A percentile compares a stretch with the other conserved stretches of the same genome.
Conservation (phyloP, 2,329 filamentous ascomycete genomes). For the Albifimbria verrucaria region DNA sequence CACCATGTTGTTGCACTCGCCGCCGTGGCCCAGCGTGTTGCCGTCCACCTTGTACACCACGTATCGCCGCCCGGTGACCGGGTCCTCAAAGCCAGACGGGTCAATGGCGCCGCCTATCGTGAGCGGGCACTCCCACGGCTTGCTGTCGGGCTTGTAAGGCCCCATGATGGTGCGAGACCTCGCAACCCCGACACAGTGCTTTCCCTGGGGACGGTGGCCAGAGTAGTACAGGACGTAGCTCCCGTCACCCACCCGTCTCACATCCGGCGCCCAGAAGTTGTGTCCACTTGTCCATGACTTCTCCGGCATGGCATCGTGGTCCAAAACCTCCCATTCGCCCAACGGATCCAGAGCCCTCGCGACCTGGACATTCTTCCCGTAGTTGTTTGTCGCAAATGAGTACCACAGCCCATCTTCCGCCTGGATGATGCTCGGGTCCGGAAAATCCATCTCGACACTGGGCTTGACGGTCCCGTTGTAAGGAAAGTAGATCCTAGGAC, state of each 20-base stretch:
- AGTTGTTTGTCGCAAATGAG: slow-evolving; percentile 53
- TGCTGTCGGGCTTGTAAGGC: slow-evolving; percentile 46
- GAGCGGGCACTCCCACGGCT: slow-evolving; percentile 50
- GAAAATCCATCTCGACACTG: slow-evolving; percentile 39
- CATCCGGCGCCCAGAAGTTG: slow-evolving; percentile 61
- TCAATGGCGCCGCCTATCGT: slow-evolving; percentile 61
- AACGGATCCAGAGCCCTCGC: slow-evolving; percentile 46
- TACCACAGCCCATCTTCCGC: slow-evolving; percentile 48
- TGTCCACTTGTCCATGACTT: slow-evolving; percentile 51
- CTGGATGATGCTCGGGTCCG: slow-evolving; percentile 51
- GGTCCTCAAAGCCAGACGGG: slow-evolving; percentile 55
- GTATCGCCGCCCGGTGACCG: slow-evolving; percentile 48
- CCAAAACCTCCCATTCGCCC: slow-evolving; percentile 43
- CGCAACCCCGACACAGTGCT: slow-evolving; percentile 59
- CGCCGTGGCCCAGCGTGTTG: slow-evolving; percentile 46
- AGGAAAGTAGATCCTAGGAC: not conserved
- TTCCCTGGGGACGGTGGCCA: slow-evolving; percentile 37
- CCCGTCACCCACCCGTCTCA: slow-evolving; percentile 45
- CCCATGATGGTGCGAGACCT: slow-evolving; percentile 43
- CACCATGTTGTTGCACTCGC: slow-evolving; percentile 53
- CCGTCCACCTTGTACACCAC: slow-evolving; percentile 66
- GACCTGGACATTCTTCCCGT: slow-evolving; percentile 49
- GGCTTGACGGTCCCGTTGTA: slow-evolving; percentile 1
- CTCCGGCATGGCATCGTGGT: slow-evolving; percentile 52
- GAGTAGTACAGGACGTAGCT: slow-evolving; percentile 60